These are phyloP conservation scores for Ceratobasidium sp. DNA, from an alignment of 1,284 basidiomycete genomes.

Conservation along the genomic window DNA sequence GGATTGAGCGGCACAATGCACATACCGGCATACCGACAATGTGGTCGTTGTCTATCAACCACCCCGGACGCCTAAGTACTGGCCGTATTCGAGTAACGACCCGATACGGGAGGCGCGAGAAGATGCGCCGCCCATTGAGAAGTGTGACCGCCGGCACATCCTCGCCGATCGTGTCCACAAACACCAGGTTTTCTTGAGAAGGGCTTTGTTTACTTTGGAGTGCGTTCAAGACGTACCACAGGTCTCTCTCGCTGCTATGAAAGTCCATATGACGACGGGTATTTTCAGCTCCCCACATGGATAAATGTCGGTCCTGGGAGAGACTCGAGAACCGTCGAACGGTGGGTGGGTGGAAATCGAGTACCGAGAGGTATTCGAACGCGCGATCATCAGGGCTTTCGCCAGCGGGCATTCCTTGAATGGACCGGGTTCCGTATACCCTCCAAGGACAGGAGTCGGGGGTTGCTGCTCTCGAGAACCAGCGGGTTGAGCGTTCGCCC, in stretches of 20 bases:
- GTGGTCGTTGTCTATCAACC: conserved; percentile 33
- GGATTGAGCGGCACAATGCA: too few species aligned
- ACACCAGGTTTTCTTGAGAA: background rate
- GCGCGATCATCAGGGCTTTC: conserved; percentile 1
- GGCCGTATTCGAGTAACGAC: conserved; percentile 18
- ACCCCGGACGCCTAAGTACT: conserved; percentile 22
- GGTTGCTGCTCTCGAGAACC: conserved; percentile 21
- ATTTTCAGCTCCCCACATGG: conserved; percentile 17
- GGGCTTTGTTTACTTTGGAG: background rate
- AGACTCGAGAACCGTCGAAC: conserved; percentile 28
- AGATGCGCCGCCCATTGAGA: background rate
- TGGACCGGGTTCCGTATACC: conserved; percentile 25
- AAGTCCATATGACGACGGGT: conserved; percentile 21
- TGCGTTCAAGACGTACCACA: conserved; percentile 67
- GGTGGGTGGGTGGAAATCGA: conserved; percentile 34
- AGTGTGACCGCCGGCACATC: conserved; percentile 18
- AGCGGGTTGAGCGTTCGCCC: conserved; percentile 29
- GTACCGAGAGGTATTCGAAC: conserved; percentile 26
- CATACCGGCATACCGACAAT: conserved; percentile 40
- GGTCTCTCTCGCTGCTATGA: conserved; percentile 61
- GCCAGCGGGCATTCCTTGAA: conserved; percentile 1
- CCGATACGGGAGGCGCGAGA: conserved; percentile 27
- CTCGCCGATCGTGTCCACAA: conserved; percentile 38
- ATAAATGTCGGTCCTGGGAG: background rate
- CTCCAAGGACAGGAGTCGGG: conserved; percentile 36